Evolutionary conservation across 352 stramenopile species (phyloP).

Genomic region (Phytopythium vexans): DNA sequence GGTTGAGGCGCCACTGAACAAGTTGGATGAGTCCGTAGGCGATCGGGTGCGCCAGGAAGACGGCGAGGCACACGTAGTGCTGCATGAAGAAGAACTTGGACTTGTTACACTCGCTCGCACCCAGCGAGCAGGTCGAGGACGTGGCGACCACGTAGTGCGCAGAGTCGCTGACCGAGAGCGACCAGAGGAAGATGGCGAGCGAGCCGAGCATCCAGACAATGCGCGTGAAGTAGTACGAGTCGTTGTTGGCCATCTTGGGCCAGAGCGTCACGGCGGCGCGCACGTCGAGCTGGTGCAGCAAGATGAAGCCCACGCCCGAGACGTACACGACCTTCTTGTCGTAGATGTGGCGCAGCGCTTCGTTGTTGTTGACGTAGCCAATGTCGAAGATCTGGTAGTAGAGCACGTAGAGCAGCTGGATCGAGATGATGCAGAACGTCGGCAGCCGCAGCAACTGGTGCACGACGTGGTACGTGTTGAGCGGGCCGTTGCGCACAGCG

Average conservation of each 20-base stretch:
- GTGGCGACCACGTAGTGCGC: slow-evolving; percentile 22
- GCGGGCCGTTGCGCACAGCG: slow-evolving; percentile 14
- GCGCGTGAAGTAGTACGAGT: slow-evolving; percentile 29
- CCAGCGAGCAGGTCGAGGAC: slow-evolving; percentile 11
- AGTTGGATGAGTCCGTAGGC: slow-evolving; percentile 33
- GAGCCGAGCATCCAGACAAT: slow-evolving; percentile 32
- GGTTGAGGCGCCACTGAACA: slow-evolving; percentile 24
- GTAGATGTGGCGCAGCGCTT: slow-evolving; percentile 12
- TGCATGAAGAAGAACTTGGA: slow-evolving; percentile 16
- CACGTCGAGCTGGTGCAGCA: slow-evolving; percentile 35
- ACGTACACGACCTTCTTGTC: slow-evolving; percentile 34
- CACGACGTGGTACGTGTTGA: slow-evolving; percentile 29
- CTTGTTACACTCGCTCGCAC: slow-evolving; percentile 25
- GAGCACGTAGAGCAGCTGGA: slow-evolving; percentile 33
- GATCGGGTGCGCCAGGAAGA: slow-evolving; percentile 24
- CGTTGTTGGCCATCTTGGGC: slow-evolving; percentile 41
- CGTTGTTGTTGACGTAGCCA: slow-evolving; percentile 20
- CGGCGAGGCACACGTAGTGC: slow-evolving; percentile 20
- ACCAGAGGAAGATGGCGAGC: slow-evolving; percentile 24
- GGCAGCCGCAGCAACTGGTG: slow-evolving; percentile 29
- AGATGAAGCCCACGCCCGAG: slow-evolving; percentile 25
- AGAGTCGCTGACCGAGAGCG: slow-evolving; percentile 10
- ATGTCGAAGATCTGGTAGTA: slow-evolving; percentile 45
- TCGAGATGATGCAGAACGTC: slow-evolving; percentile 32
- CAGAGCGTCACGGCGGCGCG: slow-evolving; percentile 30